Conservation (phyloP, 2,329 filamentous ascomycete species). For the Bisporella sp. region DNA sequence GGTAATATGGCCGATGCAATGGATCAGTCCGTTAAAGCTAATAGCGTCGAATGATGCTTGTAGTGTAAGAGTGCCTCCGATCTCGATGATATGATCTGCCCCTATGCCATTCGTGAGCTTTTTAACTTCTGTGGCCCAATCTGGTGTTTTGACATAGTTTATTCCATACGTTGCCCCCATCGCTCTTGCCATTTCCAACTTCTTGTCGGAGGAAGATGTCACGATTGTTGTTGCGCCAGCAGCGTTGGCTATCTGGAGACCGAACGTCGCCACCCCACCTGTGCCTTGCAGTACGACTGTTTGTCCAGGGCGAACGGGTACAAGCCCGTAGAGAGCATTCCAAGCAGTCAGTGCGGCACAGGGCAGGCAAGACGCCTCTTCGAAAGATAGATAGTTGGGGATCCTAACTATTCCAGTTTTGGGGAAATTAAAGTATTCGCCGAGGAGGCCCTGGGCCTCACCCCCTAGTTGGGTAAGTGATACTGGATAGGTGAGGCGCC, state of each 20-base stretch:
- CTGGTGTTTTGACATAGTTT: constrained; percentile 31
- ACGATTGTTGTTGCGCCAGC: constrained; percentile 6
- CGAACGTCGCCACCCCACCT: constrained; percentile 27
- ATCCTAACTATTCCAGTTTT: constrained; percentile 53
- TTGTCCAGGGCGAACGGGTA: constrained; percentile 28
- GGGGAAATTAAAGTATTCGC: constrained; percentile 40
- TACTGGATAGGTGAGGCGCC: constrained; percentile 16
- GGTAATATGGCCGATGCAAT: no score
- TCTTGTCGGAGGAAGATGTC: constrained; percentile 4
- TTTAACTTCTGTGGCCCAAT: constrained; percentile 42
- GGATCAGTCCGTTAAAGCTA: no score
- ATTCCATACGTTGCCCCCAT: constrained; percentile 8
- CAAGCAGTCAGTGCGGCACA: constrained; percentile 50
- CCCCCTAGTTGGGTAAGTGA: constrained; percentile 48
- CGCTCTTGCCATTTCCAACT: background rate
- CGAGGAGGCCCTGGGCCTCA: constrained; percentile 39
- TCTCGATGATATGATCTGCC: constrained; percentile 46
- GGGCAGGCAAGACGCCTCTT: constrained; percentile 41
- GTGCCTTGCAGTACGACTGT: constrained; percentile 36
- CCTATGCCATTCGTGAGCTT: constrained; percentile 37
- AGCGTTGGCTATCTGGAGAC: constrained; percentile 2
- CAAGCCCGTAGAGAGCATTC: constrained; percentile 48
- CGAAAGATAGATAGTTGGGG: constrained; percentile 40
- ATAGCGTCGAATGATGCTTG: no score
- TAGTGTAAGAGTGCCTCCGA: no score